Evolutionary conservation across 163 green algal species (phyloP).

Genomic region (Scenedesmus sp.): DNA sequence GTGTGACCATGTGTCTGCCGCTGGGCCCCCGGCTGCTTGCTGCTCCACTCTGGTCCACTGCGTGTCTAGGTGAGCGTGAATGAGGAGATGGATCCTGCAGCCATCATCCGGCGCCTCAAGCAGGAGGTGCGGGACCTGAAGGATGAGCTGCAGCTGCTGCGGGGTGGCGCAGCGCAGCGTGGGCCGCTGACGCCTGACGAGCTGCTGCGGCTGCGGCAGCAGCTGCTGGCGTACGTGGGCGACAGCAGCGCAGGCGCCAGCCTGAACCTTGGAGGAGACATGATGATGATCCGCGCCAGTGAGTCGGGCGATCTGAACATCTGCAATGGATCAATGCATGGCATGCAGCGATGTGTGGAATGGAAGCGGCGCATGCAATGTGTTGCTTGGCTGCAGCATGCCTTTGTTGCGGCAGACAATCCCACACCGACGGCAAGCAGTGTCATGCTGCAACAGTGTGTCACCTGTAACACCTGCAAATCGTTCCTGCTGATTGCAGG

Average conservation of each 20-base stretch:
- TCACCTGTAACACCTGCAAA: background rate
- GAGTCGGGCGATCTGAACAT: background rate
- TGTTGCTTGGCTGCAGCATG: too few species aligned
- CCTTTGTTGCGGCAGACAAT: too few species aligned
- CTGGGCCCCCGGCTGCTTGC: background rate
- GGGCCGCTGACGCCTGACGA: constrained; percentile 80
- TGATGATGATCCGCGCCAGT: constrained; percentile 80
- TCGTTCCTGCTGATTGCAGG: background rate
- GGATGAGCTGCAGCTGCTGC: constrained; percentile 76
- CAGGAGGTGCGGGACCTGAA: constrained; percentile 79
- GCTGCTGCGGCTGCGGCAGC: constrained; percentile 67
- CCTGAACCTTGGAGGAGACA: constrained; percentile 67
- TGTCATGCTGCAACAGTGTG: too few species aligned
- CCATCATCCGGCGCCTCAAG: constrained; percentile 76
- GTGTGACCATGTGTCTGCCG: background rate
- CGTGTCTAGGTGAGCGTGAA: constrained; percentile 70
- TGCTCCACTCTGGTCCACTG: too few species aligned
- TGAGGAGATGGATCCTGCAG: constrained; percentile 81
- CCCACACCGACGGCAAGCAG: too few species aligned
- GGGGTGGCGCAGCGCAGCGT: constrained; percentile 65
- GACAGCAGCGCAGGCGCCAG: background rate
- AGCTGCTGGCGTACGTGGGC: constrained; percentile 72
- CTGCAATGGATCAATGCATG: background rate
- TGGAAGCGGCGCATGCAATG: background rate
- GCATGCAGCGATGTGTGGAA: too few species aligned